Evolutionary conservation across 2,329 filamentous ascomycete species (phyloP).

Genomic region (Fusarium proliferatum): DNA sequence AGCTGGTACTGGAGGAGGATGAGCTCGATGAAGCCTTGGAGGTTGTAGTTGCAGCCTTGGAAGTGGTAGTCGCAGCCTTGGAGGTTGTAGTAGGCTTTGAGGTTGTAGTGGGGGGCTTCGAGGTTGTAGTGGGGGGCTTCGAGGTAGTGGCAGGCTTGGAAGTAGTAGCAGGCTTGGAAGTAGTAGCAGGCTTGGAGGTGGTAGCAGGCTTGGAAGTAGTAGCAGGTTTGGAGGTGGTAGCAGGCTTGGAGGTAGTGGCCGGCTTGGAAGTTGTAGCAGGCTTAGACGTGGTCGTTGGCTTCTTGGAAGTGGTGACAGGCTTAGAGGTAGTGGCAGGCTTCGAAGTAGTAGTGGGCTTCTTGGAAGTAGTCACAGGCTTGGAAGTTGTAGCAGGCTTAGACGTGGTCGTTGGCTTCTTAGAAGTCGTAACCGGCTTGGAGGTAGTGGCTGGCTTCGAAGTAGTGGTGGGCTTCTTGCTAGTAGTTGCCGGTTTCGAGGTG

Average conservation of each 20-base stretch:
- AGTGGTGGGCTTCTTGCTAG: background rate
- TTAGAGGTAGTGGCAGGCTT: background rate
- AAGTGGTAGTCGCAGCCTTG: background rate
- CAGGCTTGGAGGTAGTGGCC: background rate
- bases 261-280: background rate
- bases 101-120: background rate
- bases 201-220: background rate
- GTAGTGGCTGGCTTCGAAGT: no score
- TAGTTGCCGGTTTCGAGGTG: background rate
- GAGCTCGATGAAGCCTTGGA: background rate
- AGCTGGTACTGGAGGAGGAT: background rate
- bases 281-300: background rate
- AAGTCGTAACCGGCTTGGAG: background rate
- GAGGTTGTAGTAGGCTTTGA: background rate
- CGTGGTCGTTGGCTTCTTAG: background rate
- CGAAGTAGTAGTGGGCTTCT: background rate
- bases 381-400: background rate
- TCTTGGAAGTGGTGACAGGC: background rate
- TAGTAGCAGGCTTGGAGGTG: background rate
- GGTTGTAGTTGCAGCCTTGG: background rate
- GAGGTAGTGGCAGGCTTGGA: background rate
- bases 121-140: rapidly evolving
- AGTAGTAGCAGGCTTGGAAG: rapidly evolving
- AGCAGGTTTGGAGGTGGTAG: background rate
- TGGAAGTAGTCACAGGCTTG: background rate